Percentiles rank a stretch among this genome's conserved stretches.
Conservation (phyloP, 2,329 filamentous ascomycete species). For the Proliferodiscus dingleyae region DNA sequence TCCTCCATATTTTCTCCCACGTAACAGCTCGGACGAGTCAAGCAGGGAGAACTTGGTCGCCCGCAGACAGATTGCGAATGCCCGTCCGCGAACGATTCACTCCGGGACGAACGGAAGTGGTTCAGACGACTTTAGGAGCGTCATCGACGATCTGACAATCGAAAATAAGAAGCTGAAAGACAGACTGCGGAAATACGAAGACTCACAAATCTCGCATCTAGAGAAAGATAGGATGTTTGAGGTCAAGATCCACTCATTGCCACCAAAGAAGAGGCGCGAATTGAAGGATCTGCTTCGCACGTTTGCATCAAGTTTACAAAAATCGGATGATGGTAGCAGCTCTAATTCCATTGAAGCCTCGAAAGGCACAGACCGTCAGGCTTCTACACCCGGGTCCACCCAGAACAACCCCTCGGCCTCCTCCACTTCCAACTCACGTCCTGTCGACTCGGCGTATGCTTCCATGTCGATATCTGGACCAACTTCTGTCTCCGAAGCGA, state of each 20-base stretch:
- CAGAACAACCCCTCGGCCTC: slow-evolving; percentile 14
- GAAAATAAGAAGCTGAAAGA: slow-evolving; percentile 77
- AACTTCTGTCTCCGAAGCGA: slow-evolving; percentile 30
- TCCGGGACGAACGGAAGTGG: slow-evolving; percentile 18
- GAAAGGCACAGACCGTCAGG: slow-evolving; percentile 38
- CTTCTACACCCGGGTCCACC: slow-evolving; percentile 29
- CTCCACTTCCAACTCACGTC: slow-evolving; percentile 33
- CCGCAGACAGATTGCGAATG: neutral
- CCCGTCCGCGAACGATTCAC: neutral
- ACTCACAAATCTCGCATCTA: slow-evolving; percentile 59
- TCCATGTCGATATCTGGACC: slow-evolving; percentile 52
- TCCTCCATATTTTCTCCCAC: slow-evolving; percentile 24
- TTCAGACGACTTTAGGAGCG: slow-evolving; percentile 70
- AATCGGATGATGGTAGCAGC: slow-evolving; percentile 35
- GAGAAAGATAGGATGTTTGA: slow-evolving; percentile 78
- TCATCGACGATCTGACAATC: slow-evolving; percentile 83
- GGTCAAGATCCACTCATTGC: slow-evolving; percentile 70
- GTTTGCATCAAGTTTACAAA: slow-evolving; percentile 61
- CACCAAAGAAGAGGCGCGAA: slow-evolving; percentile 68
- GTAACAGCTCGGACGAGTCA: slow-evolving; percentile 12
- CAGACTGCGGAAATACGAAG: slow-evolving; percentile 66
- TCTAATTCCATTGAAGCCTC: slow-evolving; percentile 22
- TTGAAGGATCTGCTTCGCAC: slow-evolving; percentile 68
- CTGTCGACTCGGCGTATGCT: slow-evolving; percentile 53
- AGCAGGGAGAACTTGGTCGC: slow-evolving; percentile 1